Base-by-base conservation (phyloP, 139 green algal species). In the Picochlorum sp. region DNA sequence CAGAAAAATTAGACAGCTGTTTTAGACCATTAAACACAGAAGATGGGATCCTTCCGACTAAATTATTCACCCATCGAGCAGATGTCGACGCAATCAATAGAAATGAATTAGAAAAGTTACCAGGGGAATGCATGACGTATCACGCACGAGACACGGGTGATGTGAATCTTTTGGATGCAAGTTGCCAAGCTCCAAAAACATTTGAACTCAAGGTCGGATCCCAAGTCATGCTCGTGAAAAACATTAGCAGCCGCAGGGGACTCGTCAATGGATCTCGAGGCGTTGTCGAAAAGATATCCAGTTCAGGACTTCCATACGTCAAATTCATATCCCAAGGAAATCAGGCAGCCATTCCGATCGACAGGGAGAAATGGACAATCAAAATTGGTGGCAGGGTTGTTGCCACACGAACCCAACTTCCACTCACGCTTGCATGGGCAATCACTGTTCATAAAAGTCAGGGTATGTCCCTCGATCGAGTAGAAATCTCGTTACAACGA, bases 401-500 rank as follows among this genome's bases (percentile, higher is more conserved):
- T 6, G 67, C 55, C n/a, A 28, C 47, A 57, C 62, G 73, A 6
- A 30, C 60, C 45, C 72, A 86, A 65, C 13, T 87, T 14, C 85
- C 85, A 2, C 65, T 91, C 58, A 69, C 62, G 26, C 66, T 90
- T 24, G 84, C 67, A 11, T 91, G 82, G 82, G 82, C 85, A 11
- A 57, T 90, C 51, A 77, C 57, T 45, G 66, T 91, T 51, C 85
- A 91, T 71, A 88, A 87, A 70, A 78, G 52, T 21, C 85, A 91
- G 62, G 85, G 85, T 26, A 80, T 89, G 81, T 87, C 79, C 6
- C 59, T 91, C n/a, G 82, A 90, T 69, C 38, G 51, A 18, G 73
- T 70, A 9, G 67, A 80, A 70, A 67, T 85, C 15, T 63, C 10
- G 56, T 62, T 88, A 18, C 61, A 69, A 14, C 61, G 63, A 1